Evolutionary conservation across 1,284 basidiomycete genomes (phyloP).

Genomic region (Thelephora terrestris): DNA sequence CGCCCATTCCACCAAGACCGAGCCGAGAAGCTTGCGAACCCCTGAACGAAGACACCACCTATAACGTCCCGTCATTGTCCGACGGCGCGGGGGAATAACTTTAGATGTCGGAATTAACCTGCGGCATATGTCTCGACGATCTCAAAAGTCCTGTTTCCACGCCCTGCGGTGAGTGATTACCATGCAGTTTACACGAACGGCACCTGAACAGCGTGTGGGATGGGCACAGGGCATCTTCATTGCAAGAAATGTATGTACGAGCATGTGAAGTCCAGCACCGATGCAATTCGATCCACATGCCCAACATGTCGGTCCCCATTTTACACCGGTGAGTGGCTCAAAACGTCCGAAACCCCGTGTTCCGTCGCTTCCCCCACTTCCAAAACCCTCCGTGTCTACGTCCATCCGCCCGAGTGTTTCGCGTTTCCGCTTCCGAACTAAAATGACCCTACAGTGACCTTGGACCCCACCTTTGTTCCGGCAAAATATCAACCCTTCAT

Average conservation of each 20-base stretch:
- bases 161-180: constrained; percentile 45
- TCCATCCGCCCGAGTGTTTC: background rate
- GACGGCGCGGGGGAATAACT: no score
- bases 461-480: constrained; percentile 43
- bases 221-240: constrained; percentile 45
- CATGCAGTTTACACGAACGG: background rate
- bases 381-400: constrained; percentile 6
- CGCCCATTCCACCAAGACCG: no score
- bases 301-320: constrained; percentile 51
- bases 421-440: background rate
- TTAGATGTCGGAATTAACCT: constrained; percentile 31
- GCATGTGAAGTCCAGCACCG: constrained; percentile 33
- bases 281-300: constrained; percentile 35
- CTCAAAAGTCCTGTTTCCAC: constrained; percentile 44
- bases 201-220: background rate
- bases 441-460: constrained; percentile 17
- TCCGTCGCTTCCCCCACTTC: no score
- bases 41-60: no score
- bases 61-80: no score
- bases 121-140: constrained; percentile 50
- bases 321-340: constrained; percentile 32
- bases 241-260: constrained; percentile 45
- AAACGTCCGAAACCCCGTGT: no score
- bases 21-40: no score
- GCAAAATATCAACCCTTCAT: constrained; percentile 51